A percentile compares a stretch with the other conserved stretches of the same genome.
These are phyloP conservation scores for Aphanomyces astaci DNA, from an alignment of 352 stramenopile genomes.

Conservation along the genomic window DNA sequence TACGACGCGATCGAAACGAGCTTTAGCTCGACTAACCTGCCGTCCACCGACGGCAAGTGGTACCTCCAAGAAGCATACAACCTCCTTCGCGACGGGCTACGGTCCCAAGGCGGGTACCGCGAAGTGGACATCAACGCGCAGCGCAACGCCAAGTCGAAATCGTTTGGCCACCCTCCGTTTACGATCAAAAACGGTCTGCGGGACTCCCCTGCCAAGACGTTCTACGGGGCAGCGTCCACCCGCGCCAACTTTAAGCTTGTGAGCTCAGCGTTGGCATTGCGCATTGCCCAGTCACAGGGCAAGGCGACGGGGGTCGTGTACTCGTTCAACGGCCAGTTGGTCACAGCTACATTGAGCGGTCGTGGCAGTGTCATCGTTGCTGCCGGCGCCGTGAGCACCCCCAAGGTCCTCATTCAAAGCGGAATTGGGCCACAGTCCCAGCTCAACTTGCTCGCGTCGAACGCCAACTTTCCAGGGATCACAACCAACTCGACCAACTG, in stretches of 20 bases:
- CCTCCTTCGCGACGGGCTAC: constrained; percentile 36
- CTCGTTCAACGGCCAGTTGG: constrained; percentile 21
- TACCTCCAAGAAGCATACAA: constrained; percentile 50
- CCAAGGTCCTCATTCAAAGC: constrained; percentile 74
- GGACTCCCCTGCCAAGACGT: constrained; percentile 47
- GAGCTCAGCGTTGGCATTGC: constrained; percentile 40
- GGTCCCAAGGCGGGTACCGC: constrained; percentile 30
- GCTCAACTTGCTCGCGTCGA: constrained; percentile 37
- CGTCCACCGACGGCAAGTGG: constrained; percentile 39
- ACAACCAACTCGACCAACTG: constrained; percentile 21
- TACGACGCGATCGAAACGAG: constrained; percentile 44
- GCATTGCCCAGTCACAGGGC: constrained; percentile 39
- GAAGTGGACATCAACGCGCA: constrained; percentile 41
- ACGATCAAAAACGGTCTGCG: constrained; percentile 47
- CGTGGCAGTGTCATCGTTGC: constrained; percentile 65
- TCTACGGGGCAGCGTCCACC: constrained; percentile 36
- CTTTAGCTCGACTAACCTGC: constrained; percentile 39
- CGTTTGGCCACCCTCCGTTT: constrained; percentile 43
- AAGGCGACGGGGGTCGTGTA: constrained; percentile 45
- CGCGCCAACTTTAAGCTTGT: constrained; percentile 51
- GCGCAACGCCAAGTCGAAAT: constrained; percentile 52
- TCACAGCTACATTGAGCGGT: constrained; percentile 30
- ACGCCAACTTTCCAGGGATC: constrained; percentile 43
- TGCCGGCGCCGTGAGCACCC: constrained; percentile 53
- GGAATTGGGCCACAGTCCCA: constrained; percentile 59